A percentile compares a stretch with the other conserved stretches of the same genome.
These are phyloP conservation scores for Quercus wislizeni DNA, from an alignment of 306 rosid genomes.

Conservation along the genomic window DNA sequence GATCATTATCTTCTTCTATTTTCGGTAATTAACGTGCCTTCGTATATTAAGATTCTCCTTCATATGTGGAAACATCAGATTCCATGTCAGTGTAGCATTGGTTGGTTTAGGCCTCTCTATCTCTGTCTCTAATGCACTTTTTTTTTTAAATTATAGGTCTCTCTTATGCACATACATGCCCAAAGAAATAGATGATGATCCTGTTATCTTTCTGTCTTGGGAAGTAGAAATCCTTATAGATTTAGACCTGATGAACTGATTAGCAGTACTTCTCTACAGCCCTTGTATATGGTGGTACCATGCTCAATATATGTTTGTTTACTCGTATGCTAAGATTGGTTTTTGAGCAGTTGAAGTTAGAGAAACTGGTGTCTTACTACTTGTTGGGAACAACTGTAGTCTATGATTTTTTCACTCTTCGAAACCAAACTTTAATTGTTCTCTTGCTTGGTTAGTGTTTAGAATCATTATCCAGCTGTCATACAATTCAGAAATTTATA, in stretches of 20 bases:
- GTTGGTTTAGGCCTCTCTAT: background rate
- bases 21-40: background rate
- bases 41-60: background rate
- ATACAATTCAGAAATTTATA: background rate
- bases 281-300: background rate
- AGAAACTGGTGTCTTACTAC: background rate
- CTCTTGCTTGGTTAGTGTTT: background rate
- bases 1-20: background rate
- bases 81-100: background rate
- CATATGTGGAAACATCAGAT: background rate
- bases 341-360: background rate
- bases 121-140: background rate
- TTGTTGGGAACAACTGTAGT: background rate
- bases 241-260: background rate
- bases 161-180: background rate
- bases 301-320: background rate
- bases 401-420: background rate
- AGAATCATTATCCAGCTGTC: background rate
- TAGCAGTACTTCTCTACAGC: background rate
- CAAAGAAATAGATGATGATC: background rate
- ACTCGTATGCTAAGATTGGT: background rate
- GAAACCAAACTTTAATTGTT: background rate
- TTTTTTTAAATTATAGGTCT: background rate
- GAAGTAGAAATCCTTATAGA: background rate
- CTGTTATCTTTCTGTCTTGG: background rate